Conservation (phyloP, 768 basidiomycete genomes). For the Podaxis rugospora region DNA sequence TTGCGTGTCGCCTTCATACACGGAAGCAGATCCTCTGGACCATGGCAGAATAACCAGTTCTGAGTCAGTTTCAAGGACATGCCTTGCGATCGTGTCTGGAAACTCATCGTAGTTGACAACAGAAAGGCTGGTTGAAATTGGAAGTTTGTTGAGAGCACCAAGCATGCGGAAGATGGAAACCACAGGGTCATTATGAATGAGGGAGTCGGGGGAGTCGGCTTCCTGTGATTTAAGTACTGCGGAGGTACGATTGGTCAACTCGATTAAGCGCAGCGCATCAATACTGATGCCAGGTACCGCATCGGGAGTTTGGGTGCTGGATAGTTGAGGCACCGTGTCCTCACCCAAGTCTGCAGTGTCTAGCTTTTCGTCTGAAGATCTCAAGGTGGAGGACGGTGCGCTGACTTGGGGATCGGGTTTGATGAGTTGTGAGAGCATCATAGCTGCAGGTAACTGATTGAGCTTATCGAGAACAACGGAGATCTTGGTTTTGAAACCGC, state of each 20-base stretch:
- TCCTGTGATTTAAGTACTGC: conserved; percentile 81
- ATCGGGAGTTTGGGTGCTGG: neutral
- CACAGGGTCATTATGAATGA: conserved; percentile 69
- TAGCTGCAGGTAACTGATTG: conserved; percentile 76
- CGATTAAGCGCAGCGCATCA: conserved; percentile 83
- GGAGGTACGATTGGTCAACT: conserved; percentile 84
- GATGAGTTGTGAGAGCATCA: conserved; percentile 77
- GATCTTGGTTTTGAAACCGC: conserved; percentile 53
- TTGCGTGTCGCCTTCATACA: conserved; percentile 18
- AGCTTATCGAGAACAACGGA: conserved; percentile 75
- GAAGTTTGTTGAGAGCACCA: conserved; percentile 61
- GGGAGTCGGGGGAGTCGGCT: conserved; percentile 60
- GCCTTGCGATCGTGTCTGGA: conserved; percentile 56
- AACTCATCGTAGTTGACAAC: conserved; percentile 78
- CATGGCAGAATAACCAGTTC: conserved; percentile 87
- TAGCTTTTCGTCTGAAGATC: conserved; percentile 27
- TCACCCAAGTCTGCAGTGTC: neutral
- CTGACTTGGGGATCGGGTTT: conserved; percentile 26
- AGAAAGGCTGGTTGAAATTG: conserved; percentile 64
- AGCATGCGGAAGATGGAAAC: conserved; percentile 76
- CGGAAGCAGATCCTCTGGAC: conserved; percentile 43
- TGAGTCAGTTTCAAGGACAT: conserved; percentile 50
- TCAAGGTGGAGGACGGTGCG: neutral
- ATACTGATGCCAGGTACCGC: conserved; percentile 35
- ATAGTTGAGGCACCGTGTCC: conserved; percentile 2